Evolutionary conservation across 768 basidiomycete genomes (phyloP), one percentile per base, ranked within the genome.

Genomic region (Dacryopinax primogenitus): DNA sequence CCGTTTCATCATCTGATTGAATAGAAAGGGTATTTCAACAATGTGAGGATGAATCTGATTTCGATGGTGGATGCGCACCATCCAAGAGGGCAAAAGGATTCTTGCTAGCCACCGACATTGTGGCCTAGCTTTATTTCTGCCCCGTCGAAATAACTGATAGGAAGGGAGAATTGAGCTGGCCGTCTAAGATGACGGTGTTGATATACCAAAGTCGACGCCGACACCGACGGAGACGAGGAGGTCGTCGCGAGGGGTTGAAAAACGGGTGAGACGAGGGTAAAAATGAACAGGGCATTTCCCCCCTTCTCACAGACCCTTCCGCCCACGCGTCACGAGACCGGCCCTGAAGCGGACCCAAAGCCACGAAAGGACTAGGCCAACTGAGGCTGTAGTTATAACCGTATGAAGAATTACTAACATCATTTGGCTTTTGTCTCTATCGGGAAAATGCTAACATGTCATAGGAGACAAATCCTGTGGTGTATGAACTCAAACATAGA

Each of bases 91-190:
- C 84, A 79, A 91, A 92, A 70, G 86, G 86, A 79, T 90, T 91
- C 83, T 79, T 85, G 74, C 84, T 84, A 79, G 86, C 89, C 84
- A 91, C 88, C 87, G 89, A 90, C 88, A 92, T 90, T 73, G 76
- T 83, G 78, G 82, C 80, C 82, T 44, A 44, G 41, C 41, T 44
- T 44, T 7, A 44, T 18, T 44, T 44, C 23, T 44, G 41, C 18
- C 41, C 41, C 16, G 41, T 44, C 41, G 41, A 44, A 15, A 4
- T 15, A 4, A 23, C 41, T 6, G 41, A 15, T 44, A n/a, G n/a
- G n/a, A n/a, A n/a, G n/a, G 41, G 41, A 44, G 7, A 23, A 23
- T 6, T 3, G 41, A 6, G 41, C 18, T 6, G 41, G 41, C 23
- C 41, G 41, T 44, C 41, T 44, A 23, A 23, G 41, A 18, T 18